Percentiles rank a stretch among this genome's conserved stretches.
These are phyloP conservation scores for Neonectria coccinea DNA, from an alignment of 2,329 filamentous ascomycete genomes.

Conservation along the genomic window DNA sequence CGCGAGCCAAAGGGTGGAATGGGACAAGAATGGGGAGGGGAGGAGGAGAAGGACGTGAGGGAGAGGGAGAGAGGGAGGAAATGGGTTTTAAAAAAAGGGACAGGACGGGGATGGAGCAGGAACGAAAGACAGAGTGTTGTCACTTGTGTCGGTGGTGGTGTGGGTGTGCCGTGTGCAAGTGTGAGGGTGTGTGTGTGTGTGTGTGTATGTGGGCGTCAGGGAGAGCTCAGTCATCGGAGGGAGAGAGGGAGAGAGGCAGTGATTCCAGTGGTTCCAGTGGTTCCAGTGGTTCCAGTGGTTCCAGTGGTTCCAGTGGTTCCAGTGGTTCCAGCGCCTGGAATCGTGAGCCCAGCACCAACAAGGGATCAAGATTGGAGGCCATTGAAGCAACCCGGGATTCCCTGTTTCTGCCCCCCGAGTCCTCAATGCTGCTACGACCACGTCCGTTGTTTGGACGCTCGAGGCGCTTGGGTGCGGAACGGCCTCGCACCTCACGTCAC, in stretches of 20 bases:
- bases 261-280: constrained; percentile 7
- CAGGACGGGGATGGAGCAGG: constrained; percentile 7
- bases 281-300: constrained; percentile 19
- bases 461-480: neutral
- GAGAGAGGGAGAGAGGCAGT: constrained; percentile 5
- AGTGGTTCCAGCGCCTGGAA: constrained; percentile 22
- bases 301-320: constrained; percentile 19
- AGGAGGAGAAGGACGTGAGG: constrained; percentile 37
- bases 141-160: neutral
- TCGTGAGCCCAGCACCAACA: constrained; percentile 1
- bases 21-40: constrained; percentile 35
- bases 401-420: constrained; percentile 8
- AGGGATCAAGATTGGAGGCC: constrained; percentile 3
- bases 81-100: constrained; percentile 40
- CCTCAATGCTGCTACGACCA: constrained; percentile 19
- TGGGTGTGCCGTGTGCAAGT: neutral
- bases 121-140: neutral
- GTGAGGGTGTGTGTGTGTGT: neutral
- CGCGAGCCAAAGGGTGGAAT: constrained; percentile 36
- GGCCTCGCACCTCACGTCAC: constrained; percentile 21
- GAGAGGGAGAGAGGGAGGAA: constrained; percentile 27
- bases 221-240: neutral
- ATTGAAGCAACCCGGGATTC: neutral
- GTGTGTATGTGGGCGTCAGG: constrained; percentile 17
- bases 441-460: constrained; percentile 14